Evolutionary conservation across 768 basidiomycete species (phyloP).

Genomic region (Boletus vinaceobasis): DNA sequence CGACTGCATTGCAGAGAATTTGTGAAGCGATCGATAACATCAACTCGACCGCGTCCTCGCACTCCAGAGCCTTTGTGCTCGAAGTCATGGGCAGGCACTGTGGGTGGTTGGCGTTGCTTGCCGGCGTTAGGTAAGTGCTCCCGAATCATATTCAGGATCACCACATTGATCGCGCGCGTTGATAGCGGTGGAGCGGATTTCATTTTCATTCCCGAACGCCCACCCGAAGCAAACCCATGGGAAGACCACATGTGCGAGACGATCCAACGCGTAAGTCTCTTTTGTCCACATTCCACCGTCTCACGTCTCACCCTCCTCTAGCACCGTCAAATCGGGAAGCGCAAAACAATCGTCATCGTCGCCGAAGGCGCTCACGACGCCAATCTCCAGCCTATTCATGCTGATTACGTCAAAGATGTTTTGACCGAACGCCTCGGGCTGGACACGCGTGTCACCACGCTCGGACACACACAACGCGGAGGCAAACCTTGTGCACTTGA

Average conservation of each 20-base stretch:
- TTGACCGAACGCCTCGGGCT: constrained; percentile 83
- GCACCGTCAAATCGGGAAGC: constrained; percentile 91
- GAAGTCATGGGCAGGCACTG: constrained; percentile 99
- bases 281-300: neutral
- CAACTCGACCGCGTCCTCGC: constrained; percentile 92
- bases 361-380: constrained; percentile 94
- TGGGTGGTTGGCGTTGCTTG: constrained; percentile 96
- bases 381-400: constrained; percentile 85
- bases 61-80: constrained; percentile 95
- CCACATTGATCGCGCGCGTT: constrained; percentile 9
- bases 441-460: constrained; percentile 93
- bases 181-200: constrained; percentile 88
- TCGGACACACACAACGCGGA: constrained; percentile 96
- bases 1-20: constrained; percentile 92
- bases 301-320: constrained; percentile 30
- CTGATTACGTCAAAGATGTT: constrained; percentile 88
- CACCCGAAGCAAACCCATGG: constrained; percentile 78
- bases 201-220: constrained; percentile 94
- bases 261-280: constrained; percentile 63
- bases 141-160: neutral
- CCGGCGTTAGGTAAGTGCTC: constrained; percentile 73
- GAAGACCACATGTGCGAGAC: constrained; percentile 87
- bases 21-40: constrained; percentile 99
- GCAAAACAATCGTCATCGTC: constrained; percentile 97
- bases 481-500: constrained; percentile 92